Evolutionary conservation across 352 stramenopile species (phyloP), one percentile per base, ranked within the genome.

Genomic region (Thraustotheca clavata): DNA sequence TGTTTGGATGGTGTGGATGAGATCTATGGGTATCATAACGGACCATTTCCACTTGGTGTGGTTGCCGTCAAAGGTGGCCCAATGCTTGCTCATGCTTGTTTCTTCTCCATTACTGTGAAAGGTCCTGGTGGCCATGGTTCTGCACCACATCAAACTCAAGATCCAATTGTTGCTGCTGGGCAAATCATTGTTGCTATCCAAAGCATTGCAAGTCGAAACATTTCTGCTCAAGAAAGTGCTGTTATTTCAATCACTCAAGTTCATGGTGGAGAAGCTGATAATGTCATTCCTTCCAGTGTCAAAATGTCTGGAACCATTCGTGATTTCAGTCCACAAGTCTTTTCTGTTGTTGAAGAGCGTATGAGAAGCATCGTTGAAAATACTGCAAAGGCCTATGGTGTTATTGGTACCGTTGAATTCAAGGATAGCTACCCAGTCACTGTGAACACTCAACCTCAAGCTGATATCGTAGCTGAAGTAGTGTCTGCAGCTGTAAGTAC

Each of bases 111-210:
- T 62, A 73, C 89, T 4, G 88, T 98, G 61, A 62, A 77, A 5
- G 95, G 95, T 27, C 80, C 93, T 18, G 94, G 95, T 20, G 94
- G 95, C 31, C 95, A 98, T 72, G 95, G 90, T 40, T 96, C 93
- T 11, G 88, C 94, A 36, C 88, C 95, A 1, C 89, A 98, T 54
- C 71, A 95, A 26, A 94, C 87, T 29, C 72, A 95, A 16, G 95
- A 98, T 79, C 89, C 95, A 11, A 96, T 98, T 69, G 79, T 98
- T 2, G 79, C 87, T 1, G 86, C 84, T 18, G 73, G 93, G 0
- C 80, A 88, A 9, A 80, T 98, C 26, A 86, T 98, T 26, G 85
- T 94, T 69, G 86, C 90, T 12, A 71, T 98, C 20, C 95, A 98
- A 73, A 89, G 87, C 0, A 84, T 98, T 59, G 87, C 98, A 34